Conservation (phyloP, 495 filamentous ascomycete genomes). For the Letharia lupina region DNA sequence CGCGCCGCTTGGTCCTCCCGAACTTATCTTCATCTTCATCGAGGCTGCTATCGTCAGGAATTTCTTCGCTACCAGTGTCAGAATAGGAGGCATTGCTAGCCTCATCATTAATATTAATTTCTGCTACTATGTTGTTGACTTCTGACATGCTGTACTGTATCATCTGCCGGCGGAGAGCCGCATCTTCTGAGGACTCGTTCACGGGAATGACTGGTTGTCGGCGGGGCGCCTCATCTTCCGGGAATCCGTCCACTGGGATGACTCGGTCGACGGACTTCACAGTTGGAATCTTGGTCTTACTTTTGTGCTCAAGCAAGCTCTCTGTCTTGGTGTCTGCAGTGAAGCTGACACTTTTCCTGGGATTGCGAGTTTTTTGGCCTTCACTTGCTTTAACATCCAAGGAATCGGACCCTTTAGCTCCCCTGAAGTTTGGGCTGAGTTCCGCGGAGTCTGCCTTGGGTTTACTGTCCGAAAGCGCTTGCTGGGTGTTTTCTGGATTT, state of each 20-base stretch:
- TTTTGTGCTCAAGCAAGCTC: constrained; percentile 5
- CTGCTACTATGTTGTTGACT: constrained; percentile 85
- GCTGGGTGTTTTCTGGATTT: neutral
- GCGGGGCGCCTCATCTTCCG: constrained; percentile 67
- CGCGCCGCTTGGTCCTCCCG: constrained; percentile 55
- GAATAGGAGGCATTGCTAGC: constrained; percentile 37
- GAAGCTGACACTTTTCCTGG: constrained; percentile 26
- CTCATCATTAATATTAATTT: constrained; percentile 74
- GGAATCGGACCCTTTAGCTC: neutral
- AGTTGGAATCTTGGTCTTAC: neutral
- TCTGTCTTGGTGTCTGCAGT: neutral
- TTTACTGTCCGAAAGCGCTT: neutral
- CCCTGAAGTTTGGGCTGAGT: neutral
- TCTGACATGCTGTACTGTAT: constrained; percentile 78
- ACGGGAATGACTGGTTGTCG: constrained; percentile 49
- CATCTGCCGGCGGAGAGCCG: constrained; percentile 79
- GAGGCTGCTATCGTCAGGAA: constrained; percentile 49
- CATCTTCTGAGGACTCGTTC: constrained; percentile 72
- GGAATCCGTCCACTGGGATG: constrained; percentile 54
- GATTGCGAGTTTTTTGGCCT: neutral
- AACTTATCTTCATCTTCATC: constrained; percentile 57
- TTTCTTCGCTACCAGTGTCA: constrained; percentile 43
- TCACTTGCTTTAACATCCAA: neutral
- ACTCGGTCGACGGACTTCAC: constrained; percentile 19
- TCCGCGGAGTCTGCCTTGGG: neutral